Evolutionary conservation across 805 yeast species (phyloP), one percentile per base, ranked within the genome.

Genomic region (Cyberlindnera maritima): DNA sequence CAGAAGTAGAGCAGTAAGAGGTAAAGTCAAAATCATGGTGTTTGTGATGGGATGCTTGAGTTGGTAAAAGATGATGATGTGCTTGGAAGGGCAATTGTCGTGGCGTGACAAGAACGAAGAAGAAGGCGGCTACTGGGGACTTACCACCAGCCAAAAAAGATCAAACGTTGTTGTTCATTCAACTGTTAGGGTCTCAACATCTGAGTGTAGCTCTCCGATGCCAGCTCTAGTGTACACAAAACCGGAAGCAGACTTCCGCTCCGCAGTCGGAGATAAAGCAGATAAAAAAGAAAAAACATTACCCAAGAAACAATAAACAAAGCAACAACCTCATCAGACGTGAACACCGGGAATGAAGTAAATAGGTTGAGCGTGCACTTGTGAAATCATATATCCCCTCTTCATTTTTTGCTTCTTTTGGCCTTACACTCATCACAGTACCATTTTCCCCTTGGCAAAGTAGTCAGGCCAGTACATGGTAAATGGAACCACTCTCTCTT

Each of bases 401-500:
- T 11, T 36, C 29, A 48, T 74, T 77, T 74, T 52, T 68, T 74
- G 2, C 72, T 47, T 71, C 54, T 55, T 34, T 55, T 60, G 46
- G 53, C 31, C 39, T 60, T 64, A 63, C 92, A 85, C 50, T 81
- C 87, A 46, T 83, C 82, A 61, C 92, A 85, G 57, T 78, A 83
- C 92, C 92, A 85, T 58, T 83, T 84, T 12, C 90, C 90, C 69
- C 83, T 86, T 2, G 97, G 98, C 5, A 92, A 79, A 41, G 89
- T 83, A 42, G 83, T 80, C 57, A 90, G 75, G 0, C 96, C 96
- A 36, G 88, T 86, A 67, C 98, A 91, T 15, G 95, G 95, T 56
- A 92, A 71, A 70, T 91, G 98, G 69, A 91, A 91, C 98, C 98
- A 91, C 65, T 91, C 98, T 45, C 89, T 74, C 63, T 83, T 83